A percentile compares a stretch with the other conserved stretches of the same genome.
These are phyloP conservation scores for Aspergillus brunneoviolaceus DNA, from an alignment of 2,329 filamentous ascomycete genomes.

Conservation along the genomic window DNA sequence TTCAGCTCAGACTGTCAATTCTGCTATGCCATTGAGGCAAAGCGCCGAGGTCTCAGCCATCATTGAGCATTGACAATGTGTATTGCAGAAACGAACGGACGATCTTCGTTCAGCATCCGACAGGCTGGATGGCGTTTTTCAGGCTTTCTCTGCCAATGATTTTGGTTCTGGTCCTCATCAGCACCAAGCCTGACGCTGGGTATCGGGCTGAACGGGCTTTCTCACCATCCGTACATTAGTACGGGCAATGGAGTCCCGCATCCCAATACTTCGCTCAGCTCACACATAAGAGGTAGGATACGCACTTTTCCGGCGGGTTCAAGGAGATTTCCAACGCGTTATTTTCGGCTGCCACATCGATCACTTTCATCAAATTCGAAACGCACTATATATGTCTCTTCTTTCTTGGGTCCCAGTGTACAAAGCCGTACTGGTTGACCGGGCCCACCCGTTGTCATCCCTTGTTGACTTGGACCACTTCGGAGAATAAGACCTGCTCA, in stretches of 20 bases:
- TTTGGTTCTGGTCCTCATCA: slow-evolving; percentile 14
- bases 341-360: slow-evolving; percentile 23
- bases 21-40: background rate
- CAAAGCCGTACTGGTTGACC: background rate
- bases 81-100: background rate
- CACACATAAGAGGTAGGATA: slow-evolving; percentile 24
- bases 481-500: background rate
- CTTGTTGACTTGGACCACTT: background rate
- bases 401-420: background rate
- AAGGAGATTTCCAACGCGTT: slow-evolving; percentile 18
- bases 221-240: slow-evolving; percentile 28
- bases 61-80: background rate
- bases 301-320: slow-evolving; percentile 24
- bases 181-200: slow-evolving; percentile 16
- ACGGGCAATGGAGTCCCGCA: slow-evolving; percentile 30
- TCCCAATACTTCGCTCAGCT: slow-evolving; percentile 23
- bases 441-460: background rate
- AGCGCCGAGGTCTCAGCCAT: background rate
- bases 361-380: slow-evolving; percentile 16
- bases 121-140: slow-evolving; percentile 10
- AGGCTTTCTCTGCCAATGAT: slow-evolving; percentile 10
- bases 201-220: slow-evolving; percentile 22
- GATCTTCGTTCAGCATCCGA: slow-evolving; percentile 8
- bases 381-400: background rate
- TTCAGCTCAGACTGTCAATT: background rate